These are phyloP conservation scores for Naganishia vishniacii DNA, from an alignment of 768 basidiomycete genomes.

Conservation along the genomic window DNA sequence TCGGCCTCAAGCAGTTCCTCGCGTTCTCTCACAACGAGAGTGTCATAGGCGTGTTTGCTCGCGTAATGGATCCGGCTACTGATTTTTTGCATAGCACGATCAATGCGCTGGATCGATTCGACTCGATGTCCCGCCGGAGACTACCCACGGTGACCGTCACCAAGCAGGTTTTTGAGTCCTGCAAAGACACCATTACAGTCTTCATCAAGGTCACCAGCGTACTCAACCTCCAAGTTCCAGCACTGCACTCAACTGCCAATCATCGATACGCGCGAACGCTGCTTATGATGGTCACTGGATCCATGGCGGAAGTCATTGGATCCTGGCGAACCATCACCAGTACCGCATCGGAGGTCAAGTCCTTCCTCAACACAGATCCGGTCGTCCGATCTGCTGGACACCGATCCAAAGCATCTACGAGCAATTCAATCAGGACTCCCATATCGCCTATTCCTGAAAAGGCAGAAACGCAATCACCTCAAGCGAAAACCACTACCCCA, in stretches of 20 bases:
- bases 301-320: constrained; percentile 75
- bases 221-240: constrained; percentile 60
- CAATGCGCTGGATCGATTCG: constrained; percentile 83
- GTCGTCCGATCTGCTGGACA: constrained; percentile 11
- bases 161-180: constrained; percentile 70
- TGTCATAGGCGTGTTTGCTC: constrained; percentile 68
- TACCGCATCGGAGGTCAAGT: constrained; percentile 64
- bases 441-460: constrained; percentile 48
- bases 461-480: constrained; percentile 43
- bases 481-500: constrained; percentile 18
- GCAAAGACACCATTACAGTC: constrained; percentile 72
- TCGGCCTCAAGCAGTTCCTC: constrained; percentile 80
- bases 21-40: constrained; percentile 76
- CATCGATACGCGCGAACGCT: constrained; percentile 82
- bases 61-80: constrained; percentile 80
- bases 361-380: constrained; percentile 55
- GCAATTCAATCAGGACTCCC: constrained; percentile 40
- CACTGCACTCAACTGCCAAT: constrained; percentile 69
- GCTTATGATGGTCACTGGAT: constrained; percentile 78
- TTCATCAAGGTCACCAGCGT: constrained; percentile 86
- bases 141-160: constrained; percentile 68
- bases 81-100: constrained; percentile 76
- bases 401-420: constrained; percentile 19
- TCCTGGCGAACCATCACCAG: constrained; percentile 77
- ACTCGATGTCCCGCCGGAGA: constrained; percentile 63